Base-by-base conservation (phyloP, 75 land plant species). In the Pinus taeda region DNA sequence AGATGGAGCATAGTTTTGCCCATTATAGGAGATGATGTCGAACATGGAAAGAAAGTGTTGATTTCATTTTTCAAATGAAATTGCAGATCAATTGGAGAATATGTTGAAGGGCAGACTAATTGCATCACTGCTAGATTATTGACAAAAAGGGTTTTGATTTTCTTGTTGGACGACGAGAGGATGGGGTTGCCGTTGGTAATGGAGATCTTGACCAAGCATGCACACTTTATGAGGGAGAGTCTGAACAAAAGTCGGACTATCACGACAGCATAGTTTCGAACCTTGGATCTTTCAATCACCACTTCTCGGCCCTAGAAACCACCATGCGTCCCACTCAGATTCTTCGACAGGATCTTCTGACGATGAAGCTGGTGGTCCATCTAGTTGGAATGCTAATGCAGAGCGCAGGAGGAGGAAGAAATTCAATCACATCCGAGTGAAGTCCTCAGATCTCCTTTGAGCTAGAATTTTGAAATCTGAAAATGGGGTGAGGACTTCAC, bases 261-360 rank as follows among this genome's bases (percentile, higher is more conserved):
- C 58, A 93, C 90, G 20, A 93, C 21, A 79, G 71, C 63, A 89
- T 95, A 81, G 87, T 95, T 79, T 66, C 91, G 80, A 89, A 90
- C 67, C 86, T 95, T 13, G 93, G 98, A 59, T 95, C 98, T 78
- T 95, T 95, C 78, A 93, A 95, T 80, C 91, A 93, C 79, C 98
- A 95, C 15, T 93, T 95, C 76, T 95, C 98, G 45, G 83, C 97
- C 71, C 90, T 95, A 59, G 93, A 95, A 60, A 74, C 98, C 30
- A 93, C 98, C 74, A 93, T 95, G 96, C 93, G 95, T 18, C 98
- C 98, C 42, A 95, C 93, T 64, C 98, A 95, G 90, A n/a, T 26
- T 26, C 26, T 26, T 26, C 26, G 0, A 26, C 0, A 26, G 26
- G 26, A 26, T 26, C 26, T 26, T 26, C 26, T 26, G 0, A 26